Base-by-base conservation (phyloP, 2,329 filamentous ascomycete species). In the Pseudogymnoascus sp. region DNA sequence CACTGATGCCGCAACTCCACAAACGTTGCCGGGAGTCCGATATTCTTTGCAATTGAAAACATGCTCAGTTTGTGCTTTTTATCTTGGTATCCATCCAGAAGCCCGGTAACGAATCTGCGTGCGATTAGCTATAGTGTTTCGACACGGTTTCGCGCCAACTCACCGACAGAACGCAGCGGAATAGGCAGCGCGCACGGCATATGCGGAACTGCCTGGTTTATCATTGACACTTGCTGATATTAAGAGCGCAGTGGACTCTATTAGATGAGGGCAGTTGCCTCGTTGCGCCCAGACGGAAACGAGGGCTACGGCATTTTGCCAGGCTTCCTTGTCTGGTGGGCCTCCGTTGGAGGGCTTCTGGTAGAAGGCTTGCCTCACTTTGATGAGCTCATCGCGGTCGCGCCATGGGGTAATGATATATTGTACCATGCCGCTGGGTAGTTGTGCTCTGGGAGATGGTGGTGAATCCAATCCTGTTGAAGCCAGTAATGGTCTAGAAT, bases 1-100 rank as follows among this genome's bases (percentile, higher is more conserved):
- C 90, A 90, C 76, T 96, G 90, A 74, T 97, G 93, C 53, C 93
- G 85, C 64, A 93, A 79, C 78, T 95, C 91, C 63, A 96, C 90
- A 74, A 96, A 93, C 0, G 88, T 86, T 0, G 86, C 84, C 0
- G 88, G 87, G 65, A 90, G 75, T 1, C 83, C 85, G 63, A 89
- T 84, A 56, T 81, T 83, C 72, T 82, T 84, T 87, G 34, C 89
- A 23, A 89, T 80, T 44, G 83, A 81, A 75, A 89, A 89, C 89
- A 92, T 91, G 75, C 82, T 88, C 78, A 82, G 82, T 78, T 85
- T 90, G 74, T 78, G 82, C 12, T 79, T 82, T 73, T 84, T 86
- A 75, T 86, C 83, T 74, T 88, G 87, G 69, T 89, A 86, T 59
- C 87, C 84, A 73, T 95, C 90, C 59, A 91, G 80, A 64, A 93